Percentiles rank a stretch among this genome's conserved stretches.
phyloP scores from a whole-genome alignment of 78 protist genomes.

The Dictyostelium brefeldianum region DNA sequence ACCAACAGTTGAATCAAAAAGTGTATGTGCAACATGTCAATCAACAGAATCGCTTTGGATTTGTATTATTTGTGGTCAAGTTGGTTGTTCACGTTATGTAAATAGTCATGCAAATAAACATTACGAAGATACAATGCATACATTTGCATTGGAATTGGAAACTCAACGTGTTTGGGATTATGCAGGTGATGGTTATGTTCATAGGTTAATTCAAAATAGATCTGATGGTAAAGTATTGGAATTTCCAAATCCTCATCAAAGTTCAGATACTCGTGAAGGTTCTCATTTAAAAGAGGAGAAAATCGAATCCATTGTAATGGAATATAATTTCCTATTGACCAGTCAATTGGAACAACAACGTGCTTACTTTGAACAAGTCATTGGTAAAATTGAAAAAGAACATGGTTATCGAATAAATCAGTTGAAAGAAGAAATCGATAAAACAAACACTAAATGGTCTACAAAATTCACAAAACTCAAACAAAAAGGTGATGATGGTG shows the following conservation, averaged over 20 bases:
- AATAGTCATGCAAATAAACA: slow-evolving; percentile 93
- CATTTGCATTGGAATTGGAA: slow-evolving; percentile 92
- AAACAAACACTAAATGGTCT: slow-evolving; percentile 2
- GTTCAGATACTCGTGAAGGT: slow-evolving; percentile 93
- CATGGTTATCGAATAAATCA: neutral
- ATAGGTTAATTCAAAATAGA: slow-evolving; percentile 86
- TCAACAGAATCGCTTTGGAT: slow-evolving; percentile 91
- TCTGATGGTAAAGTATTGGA: slow-evolving; percentile 95
- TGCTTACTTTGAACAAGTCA: slow-evolving; percentile 81
- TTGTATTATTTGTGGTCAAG: slow-evolving; percentile 94
- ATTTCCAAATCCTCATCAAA: slow-evolving; percentile 90
- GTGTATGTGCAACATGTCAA: slow-evolving; percentile 67
- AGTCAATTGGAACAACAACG: slow-evolving; percentile 91
- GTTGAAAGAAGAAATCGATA: slow-evolving; percentile 51
- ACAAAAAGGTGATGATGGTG: slow-evolving; percentile 61
- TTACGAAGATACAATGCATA: slow-evolving; percentile 90
- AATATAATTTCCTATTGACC: slow-evolving; percentile 89
- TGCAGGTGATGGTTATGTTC: slow-evolving; percentile 93
- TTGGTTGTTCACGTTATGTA: slow-evolving; percentile 92
- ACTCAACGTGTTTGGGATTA: slow-evolving; percentile 98
- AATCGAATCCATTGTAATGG: slow-evolving; percentile 82
- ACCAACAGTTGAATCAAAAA: slow-evolving; percentile 57
- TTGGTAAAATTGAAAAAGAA: slow-evolving; percentile 67
- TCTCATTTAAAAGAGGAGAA: slow-evolving; percentile 87
- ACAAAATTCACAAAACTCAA: slow-evolving; percentile 24